Conservation (phyloP, 768 basidiomycete genomes). For the Cyathus striatus region DNA sequence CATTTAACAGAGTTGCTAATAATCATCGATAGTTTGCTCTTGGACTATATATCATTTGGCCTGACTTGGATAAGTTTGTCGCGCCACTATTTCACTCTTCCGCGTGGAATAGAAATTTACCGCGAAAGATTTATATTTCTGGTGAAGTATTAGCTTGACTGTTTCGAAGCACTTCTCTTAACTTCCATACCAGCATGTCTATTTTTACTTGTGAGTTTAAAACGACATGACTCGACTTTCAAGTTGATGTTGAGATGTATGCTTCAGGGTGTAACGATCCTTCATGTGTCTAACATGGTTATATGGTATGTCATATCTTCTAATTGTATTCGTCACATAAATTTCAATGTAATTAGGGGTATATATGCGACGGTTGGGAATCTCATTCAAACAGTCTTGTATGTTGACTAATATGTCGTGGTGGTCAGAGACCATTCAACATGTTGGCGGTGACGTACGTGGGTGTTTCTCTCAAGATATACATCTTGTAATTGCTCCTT, state of each 20-base stretch:
- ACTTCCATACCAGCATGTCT: too few relatives aligned
- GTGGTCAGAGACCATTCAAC: conserved; percentile 7
- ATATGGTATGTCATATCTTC: conserved; percentile 8
- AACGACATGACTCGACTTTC: too few relatives aligned
- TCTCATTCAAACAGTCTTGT: not conserved
- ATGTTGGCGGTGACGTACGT: conserved; percentile 11
- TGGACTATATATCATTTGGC: conserved; percentile 11
- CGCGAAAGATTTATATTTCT: conserved; percentile 7
- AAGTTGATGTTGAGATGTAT: too few relatives aligned
- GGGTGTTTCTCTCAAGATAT: not conserved
- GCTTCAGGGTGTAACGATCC: conserved; percentile 8
- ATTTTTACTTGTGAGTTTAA: too few relatives aligned
- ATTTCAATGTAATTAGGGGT: not conserved
- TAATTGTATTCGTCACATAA: not conserved
- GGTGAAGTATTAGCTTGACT: conserved; percentile 3
- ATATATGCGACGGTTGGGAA: not conserved
- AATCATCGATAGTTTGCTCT: conserved; percentile 9
- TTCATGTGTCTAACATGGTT: conserved; percentile 10
- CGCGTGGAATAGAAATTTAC: conserved; percentile 5
- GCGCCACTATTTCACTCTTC: conserved; percentile 6
- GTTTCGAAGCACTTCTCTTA: not conserved
- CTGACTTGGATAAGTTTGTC: conserved; percentile 7
- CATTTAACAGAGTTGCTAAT: too few relatives aligned
- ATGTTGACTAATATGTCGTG: conserved; percentile 1
- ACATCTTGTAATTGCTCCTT: not conserved